Conservation (phyloP, 441 rosid species). For the Raphanus hybrid region DNA sequence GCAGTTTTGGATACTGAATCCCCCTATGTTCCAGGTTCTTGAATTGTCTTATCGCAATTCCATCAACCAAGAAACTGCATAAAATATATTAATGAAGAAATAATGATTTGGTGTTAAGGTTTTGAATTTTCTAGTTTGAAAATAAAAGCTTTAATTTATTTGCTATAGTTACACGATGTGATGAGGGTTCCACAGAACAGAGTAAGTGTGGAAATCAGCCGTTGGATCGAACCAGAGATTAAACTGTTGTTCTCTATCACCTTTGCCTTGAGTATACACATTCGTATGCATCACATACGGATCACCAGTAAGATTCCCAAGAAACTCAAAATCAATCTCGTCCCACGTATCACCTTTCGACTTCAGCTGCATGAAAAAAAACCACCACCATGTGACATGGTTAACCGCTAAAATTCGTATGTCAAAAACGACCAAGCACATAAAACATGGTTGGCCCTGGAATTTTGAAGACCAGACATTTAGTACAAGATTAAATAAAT, state of each 20-base stretch:
- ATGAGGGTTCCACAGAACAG: slow-evolving; percentile 53
- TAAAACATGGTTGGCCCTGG: background rate
- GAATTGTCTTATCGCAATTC: slow-evolving; percentile 58
- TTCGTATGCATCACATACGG: slow-evolving; percentile 57
- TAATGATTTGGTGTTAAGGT: too few species aligned
- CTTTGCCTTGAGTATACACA: slow-evolving; percentile 52
- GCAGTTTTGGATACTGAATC: slow-evolving; percentile 55
- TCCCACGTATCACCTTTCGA: slow-evolving; percentile 56
- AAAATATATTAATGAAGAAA: background rate
- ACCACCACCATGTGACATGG: background rate
- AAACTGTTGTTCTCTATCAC: slow-evolving; percentile 58
- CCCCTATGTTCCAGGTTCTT: slow-evolving; percentile 59
- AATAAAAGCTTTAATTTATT: background rate
- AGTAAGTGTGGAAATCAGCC: slow-evolving; percentile 55
- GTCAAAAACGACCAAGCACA: background rate
- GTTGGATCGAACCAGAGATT: slow-evolving; percentile 64
- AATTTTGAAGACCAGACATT: background rate
- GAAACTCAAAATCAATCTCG: slow-evolving; percentile 61
- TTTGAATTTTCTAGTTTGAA: background rate
- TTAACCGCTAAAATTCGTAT: background rate
- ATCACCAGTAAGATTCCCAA: slow-evolving; percentile 57
- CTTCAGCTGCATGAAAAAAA: slow-evolving; percentile 42
- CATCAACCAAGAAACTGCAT: slow-evolving; percentile 62
- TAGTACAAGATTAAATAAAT: background rate
- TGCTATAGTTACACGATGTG: slow-evolving; percentile 45